These are phyloP conservation scores for Trametes punicea DNA, from an alignment of 768 basidiomycete species.

Conservation along the genomic window DNA sequence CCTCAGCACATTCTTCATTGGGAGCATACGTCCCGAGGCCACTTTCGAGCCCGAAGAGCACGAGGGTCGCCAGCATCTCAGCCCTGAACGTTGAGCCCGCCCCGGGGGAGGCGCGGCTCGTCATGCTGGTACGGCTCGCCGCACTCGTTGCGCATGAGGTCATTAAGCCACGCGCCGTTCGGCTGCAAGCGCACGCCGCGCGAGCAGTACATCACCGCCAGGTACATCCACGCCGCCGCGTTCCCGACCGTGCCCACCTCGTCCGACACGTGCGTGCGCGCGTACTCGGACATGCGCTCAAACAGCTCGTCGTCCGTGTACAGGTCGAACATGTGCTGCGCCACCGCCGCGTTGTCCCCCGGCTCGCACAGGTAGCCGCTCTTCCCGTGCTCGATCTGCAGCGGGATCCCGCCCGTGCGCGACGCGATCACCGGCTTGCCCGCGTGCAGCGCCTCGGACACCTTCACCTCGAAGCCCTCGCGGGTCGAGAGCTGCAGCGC, in stretches of 20 bases:
- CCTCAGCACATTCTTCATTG: too few species aligned
- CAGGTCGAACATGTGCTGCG: conserved; percentile 71
- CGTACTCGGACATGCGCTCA: conserved; percentile 33
- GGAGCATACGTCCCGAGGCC: neutral
- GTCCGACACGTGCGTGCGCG: conserved; percentile 77
- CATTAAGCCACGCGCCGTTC: conserved; percentile 82
- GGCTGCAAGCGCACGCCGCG: conserved; percentile 78
- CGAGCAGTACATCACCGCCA: conserved; percentile 73
- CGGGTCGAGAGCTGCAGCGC: conserved; percentile 89
- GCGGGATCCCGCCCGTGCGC: conserved; percentile 88
- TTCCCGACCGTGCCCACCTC: conserved; percentile 86
- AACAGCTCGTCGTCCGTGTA: conserved; percentile 69
- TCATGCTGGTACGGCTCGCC: conserved; percentile 62
- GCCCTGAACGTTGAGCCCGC: conserved; percentile 55
- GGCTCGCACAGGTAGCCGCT: conserved; percentile 82
- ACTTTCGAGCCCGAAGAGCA: neutral
- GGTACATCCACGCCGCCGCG: conserved; percentile 58
- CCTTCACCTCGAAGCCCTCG: conserved; percentile 97
- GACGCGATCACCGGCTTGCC: conserved; percentile 84
- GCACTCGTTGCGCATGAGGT: conserved; percentile 72
- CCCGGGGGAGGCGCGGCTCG: conserved; percentile 72
- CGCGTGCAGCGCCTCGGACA: conserved; percentile 90
- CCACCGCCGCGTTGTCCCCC: conserved; percentile 74
- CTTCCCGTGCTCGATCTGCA: conserved; percentile 85
- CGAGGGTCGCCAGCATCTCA: conserved; percentile 23